Evolutionary conservation across 1,284 basidiomycete species (phyloP), one percentile per base, ranked within the genome.

Genomic region (Ceratobasidium papillatum): DNA sequence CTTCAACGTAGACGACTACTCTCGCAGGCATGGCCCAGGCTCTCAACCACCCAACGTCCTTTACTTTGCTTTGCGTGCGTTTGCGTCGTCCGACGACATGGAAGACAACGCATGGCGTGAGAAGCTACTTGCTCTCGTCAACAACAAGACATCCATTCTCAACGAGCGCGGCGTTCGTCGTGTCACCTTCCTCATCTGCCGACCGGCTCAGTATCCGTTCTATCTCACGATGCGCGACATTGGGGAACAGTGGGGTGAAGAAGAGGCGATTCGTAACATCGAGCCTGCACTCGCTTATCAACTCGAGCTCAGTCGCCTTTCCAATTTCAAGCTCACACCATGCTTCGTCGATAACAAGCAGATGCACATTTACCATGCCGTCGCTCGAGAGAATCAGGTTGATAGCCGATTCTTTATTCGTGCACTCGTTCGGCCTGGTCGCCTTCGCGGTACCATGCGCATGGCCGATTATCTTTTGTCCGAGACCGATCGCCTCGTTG

Each of bases 271-370:
- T 81, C 93, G 97, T 82, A 98, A 99, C 86, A 96, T 99, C 77
- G 98, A 99, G 82, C 98, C 98, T 34, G 98, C 98, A 47, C 87
- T 99, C 64, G 98, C 98, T 45, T 99, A 96, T 89, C 98, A 99
- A 85, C 89, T 99, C 66, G 98, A 99, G 84, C 91, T 99, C 74
- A 93, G 92, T 82, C 94, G 98, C 66, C 87, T 99, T 77, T 97
- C 96, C 54, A 94, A 98, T 86, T 99, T 99, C 86, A 95, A 98
- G 83, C 89, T 99, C 81, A 94, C 91, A 52, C 96, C 98, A 63
- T 90, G 91, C 85, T 94, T 96, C 81, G 92, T 96, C 76, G 93
- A 98, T 84, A 94, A 94, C 85, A 92, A 96, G 81, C 95, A 98
- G 83, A 94, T 98, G 74, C 96, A 97, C 83, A 93, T 99, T 80